These are phyloP conservation scores for Phialophora chinensis DNA, from an alignment of 2,329 filamentous ascomycete genomes.

Conservation along the genomic window DNA sequence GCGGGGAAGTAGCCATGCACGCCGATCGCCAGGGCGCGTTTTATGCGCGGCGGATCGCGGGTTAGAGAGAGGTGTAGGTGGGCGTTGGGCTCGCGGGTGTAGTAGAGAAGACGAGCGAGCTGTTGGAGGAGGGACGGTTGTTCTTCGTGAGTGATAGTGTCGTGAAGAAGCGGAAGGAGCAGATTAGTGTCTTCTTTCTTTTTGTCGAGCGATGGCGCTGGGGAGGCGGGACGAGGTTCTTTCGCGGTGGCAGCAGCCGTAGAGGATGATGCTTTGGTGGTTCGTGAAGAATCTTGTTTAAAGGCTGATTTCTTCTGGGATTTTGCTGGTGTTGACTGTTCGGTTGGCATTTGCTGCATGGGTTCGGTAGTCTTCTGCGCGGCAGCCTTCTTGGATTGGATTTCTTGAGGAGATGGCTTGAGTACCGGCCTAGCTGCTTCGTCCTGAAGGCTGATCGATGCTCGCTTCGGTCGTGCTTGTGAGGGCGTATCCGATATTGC, in stretches of 20 bases:
- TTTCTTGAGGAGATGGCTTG: constrained; percentile 18
- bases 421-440: constrained; percentile 23
- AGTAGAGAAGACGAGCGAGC: constrained; percentile 52
- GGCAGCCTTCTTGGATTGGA: constrained; percentile 21
- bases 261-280: constrained; percentile 34
- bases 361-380: constrained; percentile 21
- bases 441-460: constrained; percentile 40
- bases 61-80: constrained; percentile 74
- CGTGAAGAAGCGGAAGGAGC: constrained; percentile 55
- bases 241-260: constrained; percentile 1
- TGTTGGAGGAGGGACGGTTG: constrained; percentile 70
- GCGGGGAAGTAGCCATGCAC: constrained; percentile 94
- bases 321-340: constrained; percentile 30
- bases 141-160: constrained; percentile 53
- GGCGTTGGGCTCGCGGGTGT: constrained; percentile 60
- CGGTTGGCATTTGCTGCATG: constrained; percentile 7
- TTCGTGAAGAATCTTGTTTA: constrained; percentile 29
- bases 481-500: constrained; percentile 38
- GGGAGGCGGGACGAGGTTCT: constrained; percentile 35
- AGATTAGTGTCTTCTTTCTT: constrained; percentile 51
- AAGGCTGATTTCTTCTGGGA: constrained; percentile 44
- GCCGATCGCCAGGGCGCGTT: constrained; percentile 88
- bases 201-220: constrained; percentile 33
- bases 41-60: constrained; percentile 73
- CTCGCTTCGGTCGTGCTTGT: constrained; percentile 41